These are phyloP conservation scores for Paecilomyces formosus DNA, from an alignment of 2,329 filamentous ascomycete genomes.

Conservation along the genomic window DNA sequence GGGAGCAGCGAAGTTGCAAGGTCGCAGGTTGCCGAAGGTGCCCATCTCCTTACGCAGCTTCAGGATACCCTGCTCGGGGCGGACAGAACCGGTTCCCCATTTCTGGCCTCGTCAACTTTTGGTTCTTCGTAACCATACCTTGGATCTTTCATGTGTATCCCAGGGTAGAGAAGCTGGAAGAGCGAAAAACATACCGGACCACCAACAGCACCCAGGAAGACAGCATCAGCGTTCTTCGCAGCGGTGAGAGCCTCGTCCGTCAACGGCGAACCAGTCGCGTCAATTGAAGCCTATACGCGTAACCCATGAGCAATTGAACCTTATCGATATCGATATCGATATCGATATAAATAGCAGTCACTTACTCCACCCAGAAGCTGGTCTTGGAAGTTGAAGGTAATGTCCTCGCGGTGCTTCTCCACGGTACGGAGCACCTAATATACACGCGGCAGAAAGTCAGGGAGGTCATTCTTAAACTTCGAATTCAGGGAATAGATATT, in stretches of 20 bases:
- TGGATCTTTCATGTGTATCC: not conserved
- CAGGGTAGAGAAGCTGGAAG: not conserved
- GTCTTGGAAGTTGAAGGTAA: slow-evolving; percentile 83
- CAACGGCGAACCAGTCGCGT: slow-evolving; percentile 68
- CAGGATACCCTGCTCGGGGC: slow-evolving; percentile 88
- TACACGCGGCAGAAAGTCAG: not conserved
- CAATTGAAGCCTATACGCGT: slow-evolving; percentile 68
- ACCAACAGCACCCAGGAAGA: slow-evolving; percentile 88
- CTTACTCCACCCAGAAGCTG: slow-evolving; percentile 87
- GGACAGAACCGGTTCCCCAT: slow-evolving; percentile 85
- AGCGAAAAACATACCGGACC: slow-evolving; percentile 56
- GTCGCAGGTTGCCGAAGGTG: slow-evolving; percentile 90
- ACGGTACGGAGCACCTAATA: slow-evolving; percentile 68
- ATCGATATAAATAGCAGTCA: slow-evolving; percentile 16
- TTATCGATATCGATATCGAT: not conserved
- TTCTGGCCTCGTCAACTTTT: slow-evolving; percentile 41
- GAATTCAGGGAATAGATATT: not conserved
- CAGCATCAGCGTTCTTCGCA: slow-evolving; percentile 77
- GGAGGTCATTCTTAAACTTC: not conserved
- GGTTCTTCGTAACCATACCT: not conserved
- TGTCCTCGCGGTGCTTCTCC: slow-evolving; percentile 61
- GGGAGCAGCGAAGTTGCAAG: slow-evolving; percentile 91
- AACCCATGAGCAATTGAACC: slow-evolving; percentile 2
- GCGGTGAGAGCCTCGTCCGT: slow-evolving; percentile 76
- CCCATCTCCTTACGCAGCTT: slow-evolving; percentile 86